Evolutionary conservation across 805 yeast species (phyloP).

Genomic region (Komagataella mondaviorum): DNA sequence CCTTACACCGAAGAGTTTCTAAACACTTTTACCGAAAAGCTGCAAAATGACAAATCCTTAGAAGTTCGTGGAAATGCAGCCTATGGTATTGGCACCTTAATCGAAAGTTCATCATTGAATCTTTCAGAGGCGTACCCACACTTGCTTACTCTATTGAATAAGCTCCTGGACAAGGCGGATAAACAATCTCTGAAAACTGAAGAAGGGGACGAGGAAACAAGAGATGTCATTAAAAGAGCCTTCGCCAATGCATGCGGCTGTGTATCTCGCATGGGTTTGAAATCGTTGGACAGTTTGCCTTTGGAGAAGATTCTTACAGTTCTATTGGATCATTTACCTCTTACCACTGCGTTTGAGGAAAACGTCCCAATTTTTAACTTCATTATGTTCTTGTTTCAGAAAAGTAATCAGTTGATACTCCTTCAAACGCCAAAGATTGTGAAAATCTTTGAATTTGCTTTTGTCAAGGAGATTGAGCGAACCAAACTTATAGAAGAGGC

Average conservation of each 20-base stretch:
- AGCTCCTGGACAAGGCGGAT: slow-evolving; percentile 67
- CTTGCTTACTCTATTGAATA: slow-evolving; percentile 54
- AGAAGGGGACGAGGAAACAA: slow-evolving; percentile 62
- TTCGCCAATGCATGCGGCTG: slow-evolving; percentile 95
- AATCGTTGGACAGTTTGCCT: slow-evolving; percentile 62
- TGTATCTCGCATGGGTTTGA: slow-evolving; percentile 81
- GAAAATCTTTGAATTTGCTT: slow-evolving; percentile 55
- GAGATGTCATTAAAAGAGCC: slow-evolving; percentile 70
- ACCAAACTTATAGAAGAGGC: slow-evolving; percentile 56
- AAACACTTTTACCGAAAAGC: slow-evolving; percentile 52
- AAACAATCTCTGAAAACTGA: slow-evolving; percentile 48
- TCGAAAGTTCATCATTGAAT: slow-evolving; percentile 38
- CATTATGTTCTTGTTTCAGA: slow-evolving; percentile 57
- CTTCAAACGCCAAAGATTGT: slow-evolving; percentile 48
- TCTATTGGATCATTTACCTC: slow-evolving; percentile 68
- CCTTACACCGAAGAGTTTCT: slow-evolving; percentile 61
- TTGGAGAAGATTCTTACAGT: slow-evolving; percentile 63
- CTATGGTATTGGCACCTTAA: slow-evolving; percentile 80
- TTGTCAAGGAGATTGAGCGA: slow-evolving; percentile 64
- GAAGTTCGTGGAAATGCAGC: slow-evolving; percentile 94
- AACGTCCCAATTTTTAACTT: slow-evolving; percentile 81
- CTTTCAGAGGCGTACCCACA: slow-evolving; percentile 36
- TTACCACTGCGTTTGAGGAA: slow-evolving; percentile 83
- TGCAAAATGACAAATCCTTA: slow-evolving; percentile 63
- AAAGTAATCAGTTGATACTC: slow-evolving; percentile 40